These are phyloP conservation scores for Beta macrorhiza DNA, from an alignment of 179 eudicot species.

Conservation along the genomic window DNA sequence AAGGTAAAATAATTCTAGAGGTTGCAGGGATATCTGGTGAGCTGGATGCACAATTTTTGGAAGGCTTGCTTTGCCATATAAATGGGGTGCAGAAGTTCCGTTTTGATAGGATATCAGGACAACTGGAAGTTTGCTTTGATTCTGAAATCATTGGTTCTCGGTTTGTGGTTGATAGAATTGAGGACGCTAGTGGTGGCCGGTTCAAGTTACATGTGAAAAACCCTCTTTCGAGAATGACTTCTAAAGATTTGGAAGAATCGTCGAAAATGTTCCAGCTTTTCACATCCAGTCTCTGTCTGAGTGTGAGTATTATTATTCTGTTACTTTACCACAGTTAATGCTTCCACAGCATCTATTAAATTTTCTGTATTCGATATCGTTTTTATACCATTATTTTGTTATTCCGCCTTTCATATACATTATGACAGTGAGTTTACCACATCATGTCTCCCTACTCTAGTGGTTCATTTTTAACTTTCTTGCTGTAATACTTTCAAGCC, in stretches of 20 bases:
- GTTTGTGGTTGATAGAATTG: constrained; percentile 71
- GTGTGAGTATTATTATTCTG: constrained; percentile 54
- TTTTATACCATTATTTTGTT: background rate
- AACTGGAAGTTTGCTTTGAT: constrained; percentile 80
- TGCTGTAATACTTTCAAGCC: background rate
- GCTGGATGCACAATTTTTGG: constrained; percentile 55
- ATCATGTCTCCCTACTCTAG: background rate
- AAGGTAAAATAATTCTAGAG: constrained; percentile 64
- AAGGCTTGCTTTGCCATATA: constrained; percentile 57
- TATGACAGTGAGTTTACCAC: background rate
- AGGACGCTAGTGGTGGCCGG: constrained; percentile 58
- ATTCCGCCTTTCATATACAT: background rate
- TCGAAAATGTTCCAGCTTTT: constrained; percentile 81
- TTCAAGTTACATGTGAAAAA: constrained; percentile 68
- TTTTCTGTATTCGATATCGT: background rate
- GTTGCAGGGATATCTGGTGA: constrained; percentile 62
- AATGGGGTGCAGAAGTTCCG: constrained; percentile 70
- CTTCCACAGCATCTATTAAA: background rate
- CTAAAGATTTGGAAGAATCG: constrained; percentile 80
- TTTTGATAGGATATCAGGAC: constrained; percentile 51
- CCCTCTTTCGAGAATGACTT: constrained; percentile 79
- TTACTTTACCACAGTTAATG: background rate
- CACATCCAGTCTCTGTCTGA: constrained; percentile 68
- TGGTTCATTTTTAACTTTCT: background rate
- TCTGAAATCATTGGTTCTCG: constrained; percentile 79